Base-by-base conservation (phyloP, 257 asterid species). In the Galeopsis tetrahit region DNA sequence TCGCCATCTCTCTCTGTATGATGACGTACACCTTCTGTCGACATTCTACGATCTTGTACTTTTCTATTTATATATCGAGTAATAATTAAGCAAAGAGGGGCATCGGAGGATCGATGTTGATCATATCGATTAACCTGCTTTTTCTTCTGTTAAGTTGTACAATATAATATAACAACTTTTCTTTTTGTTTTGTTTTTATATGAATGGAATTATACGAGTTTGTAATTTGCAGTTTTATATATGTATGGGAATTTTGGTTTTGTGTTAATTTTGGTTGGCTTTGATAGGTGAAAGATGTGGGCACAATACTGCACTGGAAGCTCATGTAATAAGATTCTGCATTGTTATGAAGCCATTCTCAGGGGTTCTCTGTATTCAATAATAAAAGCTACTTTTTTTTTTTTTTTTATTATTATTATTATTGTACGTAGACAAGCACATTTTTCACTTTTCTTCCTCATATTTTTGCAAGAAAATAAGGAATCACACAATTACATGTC, bases 1-100 rank as follows among this genome's bases (percentile, higher is more conserved):
- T 89, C 96, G 80, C 84, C 94, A 28, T 15, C 92, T 78, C 78
- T 88, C 85, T 83, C 96, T 77, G 96, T 91, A 89, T 91, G 61
- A 57, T 60, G 15, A 43, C n/a, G n/a, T n/a, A n/a, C 58, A 72
- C 72, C 65, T 81, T 73, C 70, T 58, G 69, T 65, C 63, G 68
- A 57, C 71, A 64, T 77, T 60, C 68, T 7, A 72, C 34, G 48
- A 79, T 68, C 56, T 63, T 86, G 85, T 85, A 79, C 81, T 79
- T 75, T 75, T 59, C n/a, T 32, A 15, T 4, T 48, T 72, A 69
- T 21, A 64, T 53, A 65, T 74, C 65, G 68, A 68, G 40, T 40
- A 72, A 79, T 76, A 73, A 58, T 60, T 75, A 70, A 77, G 68
- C 11, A 42, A 43, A 10, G 75, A 70, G 73, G 81, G 53, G 78